Conservation (phyloP, 2,329 filamentous ascomycete genomes). For the Microcyclospora tardicrescens region DNA sequence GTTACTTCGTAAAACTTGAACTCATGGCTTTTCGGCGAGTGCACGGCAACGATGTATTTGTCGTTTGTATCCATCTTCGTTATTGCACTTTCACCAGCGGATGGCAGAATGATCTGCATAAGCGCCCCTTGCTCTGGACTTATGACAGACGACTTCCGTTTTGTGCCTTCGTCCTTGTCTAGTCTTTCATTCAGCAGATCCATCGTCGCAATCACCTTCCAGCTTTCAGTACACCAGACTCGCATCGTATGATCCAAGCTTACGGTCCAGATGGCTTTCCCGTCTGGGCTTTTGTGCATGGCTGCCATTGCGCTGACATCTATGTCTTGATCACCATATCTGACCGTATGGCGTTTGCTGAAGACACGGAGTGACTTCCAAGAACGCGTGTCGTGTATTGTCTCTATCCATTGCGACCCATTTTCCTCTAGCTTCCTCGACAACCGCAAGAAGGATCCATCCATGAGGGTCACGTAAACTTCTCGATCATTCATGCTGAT, state of each 20-base stretch:
- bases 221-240: conserved; percentile 77
- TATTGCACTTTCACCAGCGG: conserved; percentile 36
- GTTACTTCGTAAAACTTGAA: conserved; percentile 89
- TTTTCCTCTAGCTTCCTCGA: conserved; percentile 45
- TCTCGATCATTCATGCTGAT: conserved; percentile 60
- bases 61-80: conserved; percentile 7
- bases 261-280: conserved; percentile 56
- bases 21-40: conserved; percentile 76
- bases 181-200: conserved; percentile 57
- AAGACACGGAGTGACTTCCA: conserved; percentile 35
- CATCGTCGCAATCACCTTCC: conserved; percentile 60
- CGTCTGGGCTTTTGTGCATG: conserved; percentile 34
- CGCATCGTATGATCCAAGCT: conserved; percentile 80
- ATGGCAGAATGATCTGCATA: conserved; percentile 53
- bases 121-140: conserved; percentile 68
- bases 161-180: conserved; percentile 28
- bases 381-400: conserved; percentile 12
- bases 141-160: conserved; percentile 51
- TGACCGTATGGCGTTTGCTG: conserved; percentile 49
- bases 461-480: conserved; percentile 66
- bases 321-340: conserved; percentile 50
- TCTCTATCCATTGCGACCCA: conserved; percentile 53
- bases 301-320: conserved; percentile 57
- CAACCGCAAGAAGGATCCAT: conserved; percentile 62
- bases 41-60: conserved; percentile 59